Conservation (phyloP, 1,284 basidiomycete species). For the Cystobasidium pallidum region DNA sequence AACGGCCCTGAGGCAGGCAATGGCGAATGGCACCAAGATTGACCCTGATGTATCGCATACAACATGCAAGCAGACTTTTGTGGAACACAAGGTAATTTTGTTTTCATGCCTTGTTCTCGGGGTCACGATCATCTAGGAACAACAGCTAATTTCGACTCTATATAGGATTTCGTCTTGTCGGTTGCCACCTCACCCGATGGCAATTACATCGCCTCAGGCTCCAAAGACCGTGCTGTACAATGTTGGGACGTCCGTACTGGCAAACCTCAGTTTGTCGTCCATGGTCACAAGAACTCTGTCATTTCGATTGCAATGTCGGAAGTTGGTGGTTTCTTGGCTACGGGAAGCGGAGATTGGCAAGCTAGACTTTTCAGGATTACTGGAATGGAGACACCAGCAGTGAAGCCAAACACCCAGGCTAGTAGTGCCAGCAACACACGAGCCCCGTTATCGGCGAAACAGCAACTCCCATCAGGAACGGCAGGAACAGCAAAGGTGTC, state of each 20-base stretch:
- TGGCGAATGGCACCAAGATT: slow-evolving; percentile 47
- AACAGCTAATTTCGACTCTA: background rate
- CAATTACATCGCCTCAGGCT: slow-evolving; percentile 84
- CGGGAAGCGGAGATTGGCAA: slow-evolving; percentile 83
- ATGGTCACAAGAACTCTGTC: slow-evolving; percentile 88
- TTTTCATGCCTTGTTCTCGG: too few species aligned
- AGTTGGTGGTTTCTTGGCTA: slow-evolving; percentile 73
- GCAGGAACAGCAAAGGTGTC: background rate
- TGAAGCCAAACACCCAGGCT: too few species aligned
- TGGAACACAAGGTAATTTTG: slow-evolving; percentile 85
- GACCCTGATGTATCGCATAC: slow-evolving; percentile 53
- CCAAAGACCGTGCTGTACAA: slow-evolving; percentile 83
- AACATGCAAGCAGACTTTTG: slow-evolving; percentile 74
- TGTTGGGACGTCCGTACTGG: slow-evolving; percentile 81
- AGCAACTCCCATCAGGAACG: background rate
- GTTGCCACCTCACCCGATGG: slow-evolving; percentile 82
- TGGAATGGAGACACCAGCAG: slow-evolving; percentile 2
- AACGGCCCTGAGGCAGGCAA: slow-evolving; percentile 58
- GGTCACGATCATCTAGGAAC: too few species aligned
- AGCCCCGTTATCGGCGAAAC: background rate
- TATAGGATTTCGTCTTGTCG: slow-evolving; percentile 73
- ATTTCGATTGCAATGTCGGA: slow-evolving; percentile 82
- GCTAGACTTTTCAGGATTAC: slow-evolving; percentile 70
- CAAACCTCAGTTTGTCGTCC: slow-evolving; percentile 77
- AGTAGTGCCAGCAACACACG: too few species aligned